These are phyloP conservation scores for Beta vulgaris DNA, from an alignment of 148 eudicot species.

Conservation along the genomic window DNA sequence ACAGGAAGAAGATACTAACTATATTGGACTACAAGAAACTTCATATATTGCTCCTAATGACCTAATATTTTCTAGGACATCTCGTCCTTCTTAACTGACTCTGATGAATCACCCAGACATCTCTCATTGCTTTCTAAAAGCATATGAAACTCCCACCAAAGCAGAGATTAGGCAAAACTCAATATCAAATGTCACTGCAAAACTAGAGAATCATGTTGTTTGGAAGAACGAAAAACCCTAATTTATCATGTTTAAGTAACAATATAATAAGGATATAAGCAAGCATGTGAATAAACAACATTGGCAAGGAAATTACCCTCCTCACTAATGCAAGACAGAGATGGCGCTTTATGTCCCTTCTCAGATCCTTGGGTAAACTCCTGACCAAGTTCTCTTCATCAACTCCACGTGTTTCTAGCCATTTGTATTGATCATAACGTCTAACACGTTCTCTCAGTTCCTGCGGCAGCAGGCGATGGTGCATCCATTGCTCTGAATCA, in stretches of 20 bases:
- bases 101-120: background rate
- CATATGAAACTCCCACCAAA: background rate
- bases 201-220: background rate
- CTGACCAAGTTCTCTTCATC: constrained; percentile 83
- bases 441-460: constrained; percentile 86
- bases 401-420: constrained; percentile 92
- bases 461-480: constrained; percentile 78
- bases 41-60: background rate
- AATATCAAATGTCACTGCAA: background rate
- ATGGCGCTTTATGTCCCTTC: constrained; percentile 88
- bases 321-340: constrained; percentile 87
- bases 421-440: constrained; percentile 90
- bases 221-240: background rate
- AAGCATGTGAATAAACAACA: background rate
- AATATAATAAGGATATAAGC: background rate
- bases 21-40: background rate
- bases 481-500: constrained; percentile 98
- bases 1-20: background rate
- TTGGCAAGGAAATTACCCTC: constrained; percentile 44
- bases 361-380: constrained; percentile 79
- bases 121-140: background rate
- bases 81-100: background rate
- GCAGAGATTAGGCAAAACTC: background rate
- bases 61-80: too few relatives aligned
- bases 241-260: background rate